phyloP scores from a whole-genome alignment of 495 filamentous ascomycete species.

The Penicillium salamii region DNA sequence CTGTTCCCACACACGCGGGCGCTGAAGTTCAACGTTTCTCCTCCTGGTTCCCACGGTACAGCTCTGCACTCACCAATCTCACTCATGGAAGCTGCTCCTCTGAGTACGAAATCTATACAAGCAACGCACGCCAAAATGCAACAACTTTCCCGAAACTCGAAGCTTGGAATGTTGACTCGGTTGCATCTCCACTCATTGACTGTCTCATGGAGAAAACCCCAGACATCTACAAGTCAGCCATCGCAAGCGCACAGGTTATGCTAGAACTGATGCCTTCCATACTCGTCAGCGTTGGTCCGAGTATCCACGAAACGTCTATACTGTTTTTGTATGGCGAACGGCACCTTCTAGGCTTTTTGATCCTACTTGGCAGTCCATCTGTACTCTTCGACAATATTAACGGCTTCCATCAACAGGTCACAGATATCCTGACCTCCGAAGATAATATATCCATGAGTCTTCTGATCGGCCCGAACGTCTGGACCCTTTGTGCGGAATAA shows the following conservation, averaged over 20 bases:
- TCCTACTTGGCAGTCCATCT: neutral
- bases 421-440: neutral
- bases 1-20: too few species aligned
- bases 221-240: neutral
- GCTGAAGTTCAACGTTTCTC: too few species aligned
- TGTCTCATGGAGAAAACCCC: neutral
- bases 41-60: too few species aligned
- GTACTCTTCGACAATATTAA: neutral
- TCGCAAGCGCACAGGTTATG: neutral
- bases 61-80: too few species aligned
- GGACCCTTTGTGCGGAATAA: neutral
- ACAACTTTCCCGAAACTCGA: too few species aligned
- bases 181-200: neutral
- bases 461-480: neutral
- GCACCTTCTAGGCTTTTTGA: neutral
- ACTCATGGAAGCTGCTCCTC: too few species aligned
- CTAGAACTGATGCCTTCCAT: neutral
- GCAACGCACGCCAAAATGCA: too few species aligned
- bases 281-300: neutral
- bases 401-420: neutral
- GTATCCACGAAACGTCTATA: neutral
- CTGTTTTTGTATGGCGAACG: neutral
- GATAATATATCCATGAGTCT: neutral
- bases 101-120: too few species aligned
- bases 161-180: too few species aligned